Percentiles rank a stretch among this genome's conserved stretches.
These are phyloP conservation scores for Fibroporia radiculosa DNA, from an alignment of 768 basidiomycete genomes.

Conservation along the genomic window DNA sequence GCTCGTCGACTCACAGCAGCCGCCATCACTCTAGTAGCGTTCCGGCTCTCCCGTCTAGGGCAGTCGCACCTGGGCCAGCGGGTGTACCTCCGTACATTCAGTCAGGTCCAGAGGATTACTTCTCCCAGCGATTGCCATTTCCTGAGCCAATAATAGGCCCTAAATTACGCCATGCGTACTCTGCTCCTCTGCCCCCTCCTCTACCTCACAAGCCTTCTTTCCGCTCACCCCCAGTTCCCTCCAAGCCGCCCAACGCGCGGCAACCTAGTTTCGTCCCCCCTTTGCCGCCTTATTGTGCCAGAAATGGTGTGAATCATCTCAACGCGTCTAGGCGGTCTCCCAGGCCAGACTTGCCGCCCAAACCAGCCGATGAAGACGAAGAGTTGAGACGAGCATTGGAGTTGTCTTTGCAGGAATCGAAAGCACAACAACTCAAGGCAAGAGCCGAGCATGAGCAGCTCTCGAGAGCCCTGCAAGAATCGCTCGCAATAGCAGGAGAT, in stretches of 20 bases:
- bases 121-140: conserved; percentile 5
- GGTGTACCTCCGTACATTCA: no score
- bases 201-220: conserved; percentile 14
- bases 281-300: no score
- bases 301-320: no score
- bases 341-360: neutral
- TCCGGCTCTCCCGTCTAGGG: no score
- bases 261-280: no score
- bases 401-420: conserved; percentile 14
- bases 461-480: conserved; percentile 53
- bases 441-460: conserved; percentile 56
- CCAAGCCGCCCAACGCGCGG: no score
- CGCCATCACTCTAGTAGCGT: no score
- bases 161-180: conserved; percentile 7
- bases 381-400: conserved; percentile 14
- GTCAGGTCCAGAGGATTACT: conserved; percentile 8
- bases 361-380: conserved; percentile 6
- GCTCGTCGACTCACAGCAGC: no score
- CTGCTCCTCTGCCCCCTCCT: conserved; percentile 14
- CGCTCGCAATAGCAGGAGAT: conserved; percentile 22
- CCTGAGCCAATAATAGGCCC: neutral
- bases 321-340: no score
- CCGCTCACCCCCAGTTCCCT: conserved; percentile 16
- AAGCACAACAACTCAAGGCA: conserved; percentile 3
- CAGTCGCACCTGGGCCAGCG: no score